Conservation (phyloP, 495 filamentous ascomycete genomes). For the Neurospora sp. region DNA sequence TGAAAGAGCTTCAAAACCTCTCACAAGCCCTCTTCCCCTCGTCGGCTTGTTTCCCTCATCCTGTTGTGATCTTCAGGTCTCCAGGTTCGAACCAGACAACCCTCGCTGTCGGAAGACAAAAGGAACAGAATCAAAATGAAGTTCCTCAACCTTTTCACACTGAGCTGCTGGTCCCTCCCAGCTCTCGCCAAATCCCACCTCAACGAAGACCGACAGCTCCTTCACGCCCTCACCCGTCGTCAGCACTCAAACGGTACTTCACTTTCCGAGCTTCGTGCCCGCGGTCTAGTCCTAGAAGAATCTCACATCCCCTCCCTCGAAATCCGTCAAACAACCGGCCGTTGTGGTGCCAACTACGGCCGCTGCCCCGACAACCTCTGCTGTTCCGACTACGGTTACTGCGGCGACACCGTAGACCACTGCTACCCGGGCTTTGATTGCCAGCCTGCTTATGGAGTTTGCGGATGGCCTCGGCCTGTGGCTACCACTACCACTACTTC, state of each 20-base stretch:
- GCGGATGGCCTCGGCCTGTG: slow-evolving; percentile 20
- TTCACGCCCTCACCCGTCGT: background rate
- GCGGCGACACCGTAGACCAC: slow-evolving; percentile 36
- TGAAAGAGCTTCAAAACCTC: background rate
- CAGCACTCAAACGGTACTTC: background rate
- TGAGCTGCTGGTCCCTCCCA: background rate
- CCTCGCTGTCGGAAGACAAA: background rate
- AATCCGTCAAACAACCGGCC: slow-evolving; percentile 9
- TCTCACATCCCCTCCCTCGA: too few species aligned
- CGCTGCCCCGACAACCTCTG: slow-evolving; percentile 21
- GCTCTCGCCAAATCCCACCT: background rate
- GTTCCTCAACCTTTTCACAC: background rate
- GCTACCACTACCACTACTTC: slow-evolving; percentile 4
- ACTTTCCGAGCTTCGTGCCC: too few species aligned
- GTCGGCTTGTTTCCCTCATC: background rate
- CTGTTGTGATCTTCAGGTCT: background rate
- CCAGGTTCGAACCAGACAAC: background rate
- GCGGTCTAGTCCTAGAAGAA: too few species aligned
- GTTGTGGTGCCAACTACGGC: slow-evolving; percentile 13
- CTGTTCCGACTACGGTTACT: slow-evolving; percentile 40
- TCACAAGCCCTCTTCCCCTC: background rate
- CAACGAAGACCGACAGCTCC: background rate
- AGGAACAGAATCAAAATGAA: background rate
- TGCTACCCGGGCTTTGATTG: slow-evolving; percentile 40
- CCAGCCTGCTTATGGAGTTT: slow-evolving; percentile 34